These are phyloP conservation scores for Podospora anserina DNA, from an alignment of 495 filamentous ascomycete species.

Conservation along the genomic window DNA sequence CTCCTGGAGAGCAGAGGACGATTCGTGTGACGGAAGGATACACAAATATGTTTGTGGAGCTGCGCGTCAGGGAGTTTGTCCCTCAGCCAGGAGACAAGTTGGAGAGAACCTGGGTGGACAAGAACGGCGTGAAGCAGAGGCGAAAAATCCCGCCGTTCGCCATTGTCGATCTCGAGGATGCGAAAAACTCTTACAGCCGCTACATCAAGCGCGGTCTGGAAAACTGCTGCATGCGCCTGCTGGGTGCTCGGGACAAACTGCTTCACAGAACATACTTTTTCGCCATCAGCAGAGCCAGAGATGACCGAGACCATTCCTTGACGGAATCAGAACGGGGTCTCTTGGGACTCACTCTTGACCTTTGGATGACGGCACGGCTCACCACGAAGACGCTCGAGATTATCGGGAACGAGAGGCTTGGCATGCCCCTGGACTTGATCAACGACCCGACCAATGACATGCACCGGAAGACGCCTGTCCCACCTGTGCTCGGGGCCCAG, in stretches of 20 bases:
- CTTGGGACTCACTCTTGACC: constrained; percentile 47
- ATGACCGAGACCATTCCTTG: constrained; percentile 25
- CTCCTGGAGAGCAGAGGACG: constrained; percentile 35
- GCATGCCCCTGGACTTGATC: constrained; percentile 45
- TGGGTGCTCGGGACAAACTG: constrained; percentile 37
- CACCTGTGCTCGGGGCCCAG: constrained; percentile 59
- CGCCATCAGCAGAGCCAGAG: constrained; percentile 36
- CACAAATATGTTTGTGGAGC: constrained; percentile 38
- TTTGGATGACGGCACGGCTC: constrained; percentile 58
- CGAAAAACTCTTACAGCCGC: constrained; percentile 39
- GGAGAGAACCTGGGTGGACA: constrained; percentile 44
- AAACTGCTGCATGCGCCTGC: constrained; percentile 40
- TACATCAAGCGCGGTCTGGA: constrained; percentile 42
- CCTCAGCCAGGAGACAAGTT: constrained; percentile 48
- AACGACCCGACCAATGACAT: constrained; percentile 50
- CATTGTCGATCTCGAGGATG: constrained; percentile 47
- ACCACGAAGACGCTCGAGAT: constrained; percentile 57
- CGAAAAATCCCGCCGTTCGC: constrained; percentile 45
- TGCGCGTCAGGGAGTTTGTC: constrained; percentile 47
- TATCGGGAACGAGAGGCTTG: constrained; percentile 52
- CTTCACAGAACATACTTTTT: constrained; percentile 43
- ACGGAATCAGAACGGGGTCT: constrained; percentile 39
- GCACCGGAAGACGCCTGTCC: constrained; percentile 51
- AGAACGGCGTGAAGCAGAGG: constrained; percentile 33
- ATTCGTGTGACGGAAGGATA: constrained; percentile 50